A percentile compares a stretch with the other conserved stretches of the same genome.
Evolutionary conservation across 768 basidiomycete species (phyloP).

Genomic region (Lactifluus hygrophoroides): DNA sequence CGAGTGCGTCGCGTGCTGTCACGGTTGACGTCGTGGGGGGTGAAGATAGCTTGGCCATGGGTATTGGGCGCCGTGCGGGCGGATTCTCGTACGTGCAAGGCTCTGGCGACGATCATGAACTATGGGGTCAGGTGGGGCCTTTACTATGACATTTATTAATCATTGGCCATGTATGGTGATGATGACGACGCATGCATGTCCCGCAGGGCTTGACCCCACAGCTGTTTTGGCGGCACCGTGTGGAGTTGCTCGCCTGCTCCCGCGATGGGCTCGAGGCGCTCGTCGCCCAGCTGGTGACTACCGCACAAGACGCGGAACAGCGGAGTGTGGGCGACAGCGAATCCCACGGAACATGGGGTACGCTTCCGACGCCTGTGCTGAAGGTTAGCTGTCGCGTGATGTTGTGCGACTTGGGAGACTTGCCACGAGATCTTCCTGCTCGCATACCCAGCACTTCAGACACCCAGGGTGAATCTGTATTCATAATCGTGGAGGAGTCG

Average conservation of each 20-base stretch:
- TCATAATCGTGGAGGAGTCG: slow-evolving; percentile 26
- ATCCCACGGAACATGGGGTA: slow-evolving; percentile 11
- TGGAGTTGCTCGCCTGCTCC: slow-evolving; percentile 37
- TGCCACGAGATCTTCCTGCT: slow-evolving; percentile 19
- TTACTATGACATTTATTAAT: background rate
- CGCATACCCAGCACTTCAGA: background rate
- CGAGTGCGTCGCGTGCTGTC: slow-evolving; percentile 79
- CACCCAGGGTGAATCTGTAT: slow-evolving; percentile 19
- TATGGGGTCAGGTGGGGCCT: slow-evolving; percentile 65
- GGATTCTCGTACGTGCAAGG: slow-evolving; percentile 89
- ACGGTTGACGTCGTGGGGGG: slow-evolving; percentile 44
- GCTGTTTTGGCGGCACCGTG: slow-evolving; percentile 58
- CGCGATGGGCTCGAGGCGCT: slow-evolving; percentile 44
- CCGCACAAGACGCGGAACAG: background rate
- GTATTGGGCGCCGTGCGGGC: slow-evolving; percentile 48
- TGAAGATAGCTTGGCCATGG: slow-evolving; percentile 47
- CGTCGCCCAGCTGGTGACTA: slow-evolving; percentile 27
- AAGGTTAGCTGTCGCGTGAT: slow-evolving; percentile 36
- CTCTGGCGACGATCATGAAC: slow-evolving; percentile 90
- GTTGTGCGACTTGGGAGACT: slow-evolving; percentile 30
- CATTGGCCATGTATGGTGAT: background rate
- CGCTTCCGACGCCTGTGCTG: slow-evolving; percentile 27
- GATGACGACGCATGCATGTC: background rate
- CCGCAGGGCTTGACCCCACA: slow-evolving; percentile 70
- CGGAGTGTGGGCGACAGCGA: background rate